Conservation (phyloP, 768 basidiomycete genomes). For the Coprinopsis cinerea region DNA sequence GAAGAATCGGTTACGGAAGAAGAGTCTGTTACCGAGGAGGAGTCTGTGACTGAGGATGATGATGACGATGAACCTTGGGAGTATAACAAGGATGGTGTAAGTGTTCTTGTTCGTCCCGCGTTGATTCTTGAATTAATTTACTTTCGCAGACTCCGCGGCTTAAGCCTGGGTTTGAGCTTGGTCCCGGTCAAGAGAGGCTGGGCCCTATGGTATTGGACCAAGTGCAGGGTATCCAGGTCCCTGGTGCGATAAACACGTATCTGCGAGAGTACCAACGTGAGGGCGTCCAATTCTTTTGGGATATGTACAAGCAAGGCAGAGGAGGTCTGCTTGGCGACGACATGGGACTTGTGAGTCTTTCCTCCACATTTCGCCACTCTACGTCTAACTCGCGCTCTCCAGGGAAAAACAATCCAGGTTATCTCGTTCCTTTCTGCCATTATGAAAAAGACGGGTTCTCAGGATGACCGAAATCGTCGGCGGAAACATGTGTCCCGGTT, state of each 20-base stretch:
- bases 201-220: conserved; percentile 49
- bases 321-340: conserved; percentile 93
- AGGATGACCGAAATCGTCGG: conserved; percentile 60
- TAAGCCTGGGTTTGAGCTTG: conserved; percentile 48
- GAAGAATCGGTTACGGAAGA: too few relatives aligned
- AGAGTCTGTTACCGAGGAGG: too few relatives aligned
- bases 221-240: conserved; percentile 43
- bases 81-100: too few relatives aligned
- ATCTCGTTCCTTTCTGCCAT: conserved; percentile 87
- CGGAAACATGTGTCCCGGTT: conserved; percentile 58
- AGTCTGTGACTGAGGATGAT: too few relatives aligned
- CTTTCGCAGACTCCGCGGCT: conserved; percentile 1
- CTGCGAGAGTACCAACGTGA: conserved; percentile 90
- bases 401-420: conserved; percentile 93
- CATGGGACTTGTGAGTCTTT: conserved; percentile 69
- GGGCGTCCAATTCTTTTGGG: conserved; percentile 78
- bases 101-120: too few relatives aligned
- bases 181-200: conserved; percentile 32
- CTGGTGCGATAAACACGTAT: conserved; percentile 72
- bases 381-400: conserved; percentile 13
- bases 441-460: conserved; percentile 74
- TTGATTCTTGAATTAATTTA: not conserved
- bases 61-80: too few relatives aligned
- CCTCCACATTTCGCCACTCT: not conserved
- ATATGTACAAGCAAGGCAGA: conserved; percentile 54